Evolutionary conservation across 805 yeast species (phyloP).

Genomic region (Candida manassasensis): DNA sequence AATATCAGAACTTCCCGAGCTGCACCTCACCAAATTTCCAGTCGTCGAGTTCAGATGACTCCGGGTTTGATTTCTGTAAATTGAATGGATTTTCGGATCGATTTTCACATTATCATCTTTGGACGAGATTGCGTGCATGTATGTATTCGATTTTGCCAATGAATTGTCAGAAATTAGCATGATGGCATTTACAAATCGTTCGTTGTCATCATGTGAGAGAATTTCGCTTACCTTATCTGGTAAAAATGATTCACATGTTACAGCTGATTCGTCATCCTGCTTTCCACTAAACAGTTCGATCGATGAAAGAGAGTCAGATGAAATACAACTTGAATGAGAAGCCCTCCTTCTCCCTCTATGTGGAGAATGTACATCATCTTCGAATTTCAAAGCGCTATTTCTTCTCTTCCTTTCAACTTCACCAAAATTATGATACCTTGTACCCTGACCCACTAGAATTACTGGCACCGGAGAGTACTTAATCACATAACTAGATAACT

Average conservation of each 20-base stretch:
- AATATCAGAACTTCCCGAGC: slow-evolving; percentile 1
- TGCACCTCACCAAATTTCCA: slow-evolving; percentile 1
- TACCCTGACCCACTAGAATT: slow-evolving; percentile 28
- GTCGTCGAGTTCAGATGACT: background rate
- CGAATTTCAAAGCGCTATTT: slow-evolving; percentile 1
- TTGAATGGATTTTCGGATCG: slow-evolving; percentile 31
- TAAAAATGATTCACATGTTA: background rate
- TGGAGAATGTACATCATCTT: slow-evolving; percentile 1
- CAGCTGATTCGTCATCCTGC: background rate
- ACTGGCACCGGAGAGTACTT: slow-evolving; percentile 39
- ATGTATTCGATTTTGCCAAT: slow-evolving; percentile 21
- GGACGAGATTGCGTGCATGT: slow-evolving; percentile 18
- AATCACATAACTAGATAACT: slow-evolving; percentile 33
- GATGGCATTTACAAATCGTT: slow-evolving; percentile 3
- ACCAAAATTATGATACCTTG: slow-evolving; percentile 4
- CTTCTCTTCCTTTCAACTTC: slow-evolving; percentile 3
- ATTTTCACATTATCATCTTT: slow-evolving; percentile 19
- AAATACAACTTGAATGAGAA: background rate
- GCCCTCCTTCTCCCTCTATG: background rate
- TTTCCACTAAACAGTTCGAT: slow-evolving; percentile 1
- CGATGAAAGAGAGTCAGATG: slow-evolving; percentile 1
- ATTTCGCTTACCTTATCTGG: background rate
- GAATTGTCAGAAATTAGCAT: slow-evolving; percentile 18
- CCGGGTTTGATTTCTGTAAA: slow-evolving; percentile 23
- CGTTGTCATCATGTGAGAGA: slow-evolving; percentile 4